These are phyloP conservation scores for Acer negundo DNA, from an alignment of 345 rosid species.

Conservation along the genomic window DNA sequence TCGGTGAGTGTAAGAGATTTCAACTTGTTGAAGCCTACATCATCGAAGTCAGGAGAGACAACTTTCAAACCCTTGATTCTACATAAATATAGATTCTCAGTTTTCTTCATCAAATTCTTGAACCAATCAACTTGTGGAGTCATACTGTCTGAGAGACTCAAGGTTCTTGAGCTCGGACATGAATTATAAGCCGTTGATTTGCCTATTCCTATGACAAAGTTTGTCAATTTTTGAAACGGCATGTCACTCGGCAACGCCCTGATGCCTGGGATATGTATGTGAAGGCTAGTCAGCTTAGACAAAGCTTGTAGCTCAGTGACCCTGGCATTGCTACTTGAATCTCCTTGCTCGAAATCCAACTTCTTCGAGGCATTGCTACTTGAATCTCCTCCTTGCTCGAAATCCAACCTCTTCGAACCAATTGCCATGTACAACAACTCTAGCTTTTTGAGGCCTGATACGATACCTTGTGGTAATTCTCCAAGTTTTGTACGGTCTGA, in stretches of 20 bases:
- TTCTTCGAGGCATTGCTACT: neutral
- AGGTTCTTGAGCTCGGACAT: neutral
- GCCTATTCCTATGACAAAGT: neutral
- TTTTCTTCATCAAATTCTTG: neutral
- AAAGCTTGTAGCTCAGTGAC: neutral
- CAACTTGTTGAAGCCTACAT: neutral
- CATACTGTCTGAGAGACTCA: neutral
- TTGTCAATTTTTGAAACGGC: neutral
- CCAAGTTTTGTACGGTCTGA: neutral
- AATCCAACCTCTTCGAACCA: no score
- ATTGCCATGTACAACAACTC: neutral
- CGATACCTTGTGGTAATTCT: neutral
- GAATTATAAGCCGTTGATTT: no score
- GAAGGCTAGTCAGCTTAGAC: neutral
- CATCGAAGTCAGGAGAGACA: neutral
- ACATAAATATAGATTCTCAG: neutral
- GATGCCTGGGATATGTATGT: neutral
- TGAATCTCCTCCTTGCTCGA: neutral
- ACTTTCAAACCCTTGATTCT: neutral
- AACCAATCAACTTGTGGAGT: neutral
- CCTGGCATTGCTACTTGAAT: neutral
- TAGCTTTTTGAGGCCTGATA: neutral
- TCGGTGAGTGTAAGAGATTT: neutral
- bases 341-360: neutral
- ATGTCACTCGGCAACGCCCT: neutral